A percentile compares a stretch with the other conserved stretches of the same genome.
Conservation (phyloP, 805 yeast genomes). For the Zygotorulaspora sp. region DNA sequence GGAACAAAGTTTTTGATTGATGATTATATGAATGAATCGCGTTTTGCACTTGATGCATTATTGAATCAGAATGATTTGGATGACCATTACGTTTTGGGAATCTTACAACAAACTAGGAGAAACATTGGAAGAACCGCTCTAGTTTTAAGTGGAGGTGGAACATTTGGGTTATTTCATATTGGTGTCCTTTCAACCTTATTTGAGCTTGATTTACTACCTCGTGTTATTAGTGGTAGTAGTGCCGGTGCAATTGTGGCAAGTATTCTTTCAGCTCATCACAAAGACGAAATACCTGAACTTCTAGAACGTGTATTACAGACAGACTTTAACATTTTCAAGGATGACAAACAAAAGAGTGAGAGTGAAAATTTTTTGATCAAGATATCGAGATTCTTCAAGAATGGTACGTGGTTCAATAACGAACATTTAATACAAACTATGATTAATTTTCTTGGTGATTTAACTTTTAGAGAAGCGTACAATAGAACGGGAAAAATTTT, state of each 20-base stretch:
- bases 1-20: slow-evolving; percentile 86
- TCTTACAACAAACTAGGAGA: slow-evolving; percentile 80
- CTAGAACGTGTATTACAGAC: slow-evolving; percentile 44
- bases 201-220: slow-evolving; percentile 72
- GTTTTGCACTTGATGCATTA: slow-evolving; percentile 35
- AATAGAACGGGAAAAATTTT: slow-evolving; percentile 90
- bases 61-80: slow-evolving; percentile 43
- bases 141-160: slow-evolving; percentile 93
- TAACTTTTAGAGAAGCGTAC: slow-evolving; percentile 91
- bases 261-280: slow-evolving; percentile 73
- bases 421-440: slow-evolving; percentile 66
- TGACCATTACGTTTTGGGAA: slow-evolving; percentile 65
- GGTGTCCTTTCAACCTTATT: slow-evolving; percentile 82
- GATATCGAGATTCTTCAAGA: slow-evolving; percentile 60
- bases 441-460: slow-evolving; percentile 74
- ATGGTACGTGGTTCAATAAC: slow-evolving; percentile 87
- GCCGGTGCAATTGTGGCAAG: slow-evolving; percentile 96
- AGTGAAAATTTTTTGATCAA: slow-evolving; percentile 50
- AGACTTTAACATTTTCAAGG: slow-evolving; percentile 54
- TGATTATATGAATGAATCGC: slow-evolving; percentile 77
- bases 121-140: slow-evolving; percentile 93
- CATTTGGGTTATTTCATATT: slow-evolving; percentile 86
- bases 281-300: slow-evolving; percentile 59
- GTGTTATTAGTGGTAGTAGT: slow-evolving; percentile 87
- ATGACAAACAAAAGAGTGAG: slow-evolving; percentile 45